These are phyloP conservation scores for Talaromyces sp. DNA, from an alignment of 2,329 filamentous ascomycete species.

Conservation along the genomic window DNA sequence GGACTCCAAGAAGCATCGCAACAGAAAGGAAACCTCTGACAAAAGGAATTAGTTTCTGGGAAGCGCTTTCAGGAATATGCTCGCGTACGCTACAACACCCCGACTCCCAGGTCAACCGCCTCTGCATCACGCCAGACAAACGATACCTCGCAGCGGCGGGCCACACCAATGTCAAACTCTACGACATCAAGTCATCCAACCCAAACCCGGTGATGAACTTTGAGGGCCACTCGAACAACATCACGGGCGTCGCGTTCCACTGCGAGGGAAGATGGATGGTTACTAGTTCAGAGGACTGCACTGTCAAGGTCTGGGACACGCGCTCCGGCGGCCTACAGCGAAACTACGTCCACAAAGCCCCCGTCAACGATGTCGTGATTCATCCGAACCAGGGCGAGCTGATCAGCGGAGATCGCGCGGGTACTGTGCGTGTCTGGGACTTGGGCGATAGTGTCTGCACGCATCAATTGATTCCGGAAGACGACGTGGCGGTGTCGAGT, in stretches of 20 bases:
- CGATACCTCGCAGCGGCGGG: slow-evolving; percentile 81
- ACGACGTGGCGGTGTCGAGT: slow-evolving; percentile 87
- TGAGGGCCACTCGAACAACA: slow-evolving; percentile 91
- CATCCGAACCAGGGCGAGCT: slow-evolving; percentile 98
- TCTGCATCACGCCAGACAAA: slow-evolving; percentile 98
- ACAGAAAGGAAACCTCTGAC: slow-evolving; percentile 7
- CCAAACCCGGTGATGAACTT: slow-evolving; percentile 89
- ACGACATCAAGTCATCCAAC: slow-evolving; percentile 98
- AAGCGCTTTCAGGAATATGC: slow-evolving; percentile 94
- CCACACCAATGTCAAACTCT: slow-evolving; percentile 88
- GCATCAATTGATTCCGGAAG: slow-evolving; percentile 92
- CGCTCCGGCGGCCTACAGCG: slow-evolving; percentile 79
- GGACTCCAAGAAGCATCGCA: neutral
- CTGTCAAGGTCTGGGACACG: slow-evolving; percentile 96
- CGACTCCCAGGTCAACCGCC: slow-evolving; percentile 95
- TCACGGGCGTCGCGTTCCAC: slow-evolving; percentile 95
- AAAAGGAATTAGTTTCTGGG: slow-evolving; percentile 72
- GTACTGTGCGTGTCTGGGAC: slow-evolving; percentile 94
- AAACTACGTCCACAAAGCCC: slow-evolving; percentile 82
- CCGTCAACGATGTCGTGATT: slow-evolving; percentile 98
- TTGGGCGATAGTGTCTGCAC: slow-evolving; percentile 94
- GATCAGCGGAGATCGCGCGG: slow-evolving; percentile 89
- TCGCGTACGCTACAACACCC: slow-evolving; percentile 97
- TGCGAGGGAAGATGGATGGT: slow-evolving; percentile 99
- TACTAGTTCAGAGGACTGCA: slow-evolving; percentile 92